Evolutionary conservation across 371 early-diverging fungal species (phyloP), one percentile per base, ranked within the genome.

Genomic region (Mortierella sp.): DNA sequence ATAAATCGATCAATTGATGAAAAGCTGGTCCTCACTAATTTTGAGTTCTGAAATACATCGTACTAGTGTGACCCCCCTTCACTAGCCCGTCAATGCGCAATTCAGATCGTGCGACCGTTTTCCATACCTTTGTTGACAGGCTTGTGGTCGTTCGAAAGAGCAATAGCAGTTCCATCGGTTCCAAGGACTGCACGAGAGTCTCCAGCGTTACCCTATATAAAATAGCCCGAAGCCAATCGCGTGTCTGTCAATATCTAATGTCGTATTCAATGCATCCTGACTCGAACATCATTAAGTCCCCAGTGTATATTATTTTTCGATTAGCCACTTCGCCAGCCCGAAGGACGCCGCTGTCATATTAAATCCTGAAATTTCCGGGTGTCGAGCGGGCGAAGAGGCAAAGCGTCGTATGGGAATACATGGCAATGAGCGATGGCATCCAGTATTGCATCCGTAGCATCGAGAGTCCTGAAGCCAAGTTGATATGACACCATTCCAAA

Each of bases 101-200:
- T 8, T n/a, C 55, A 54, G 29, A 60, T 41, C 35, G 29, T 27
- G 41, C 43, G 49, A 71, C 2, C 29, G 44, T 44, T 21, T 11
- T 49, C 4, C 54, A 29, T 88, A 90, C 89, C 89, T 60, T 89
- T 89, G 86, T 96, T 95, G 27, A 86, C 91, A 24, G 99, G 99
- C 86, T 99, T 99, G 90, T 99, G 99, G 88, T 99, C 99, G 79
- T 90, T 89, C n/a, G 97, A 97, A 76, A 99, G 89, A 11, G 95
- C 91, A 24, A 90, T 87, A 1, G 96, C 96, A 7, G 78, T 80
- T 18, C 99, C 99, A 46, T 91, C 83, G 54, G 85, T 84, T 82
- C 95, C 92, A 38, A 99, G 83, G 60, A 99, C 94, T 43, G 96
- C 96, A 46, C 99, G 93, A 58, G 98, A 98, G 90, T 99, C 99